Base-by-base conservation (phyloP, 2,329 filamentous ascomycete genomes). In the Lasiodiplodia citricola region DNA sequence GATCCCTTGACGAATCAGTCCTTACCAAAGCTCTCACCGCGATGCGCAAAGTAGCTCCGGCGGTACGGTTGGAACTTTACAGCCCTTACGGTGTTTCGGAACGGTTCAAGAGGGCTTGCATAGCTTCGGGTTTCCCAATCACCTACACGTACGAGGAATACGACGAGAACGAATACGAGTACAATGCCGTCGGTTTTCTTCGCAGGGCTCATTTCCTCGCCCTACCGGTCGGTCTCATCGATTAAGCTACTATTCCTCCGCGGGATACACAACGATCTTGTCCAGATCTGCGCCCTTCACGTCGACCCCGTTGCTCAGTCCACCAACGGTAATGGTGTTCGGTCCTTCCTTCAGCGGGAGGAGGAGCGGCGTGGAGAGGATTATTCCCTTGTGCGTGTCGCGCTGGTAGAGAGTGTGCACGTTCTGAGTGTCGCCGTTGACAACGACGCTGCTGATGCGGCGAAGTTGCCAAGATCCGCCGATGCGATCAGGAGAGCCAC, bases 271-370 rank as follows among this genome's bases (percentile, higher is more conserved):
- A 1, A 89, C 82, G 71, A 90, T 85, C 16, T 82, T 81, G 71
- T 90, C 87, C 25, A 90, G 73, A 72, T 90, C 87, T 0, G 86
- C 87, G 0, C 87, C 87, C 74, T 86, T 88, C 21, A 82, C 80
- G 67, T 87, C 85, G 57, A 86, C 80, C 0, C 87, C 87, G 67
- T 90, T 89, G 58, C 76, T 81, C 56, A 89, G 70, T 0, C 88
- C 87, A 0, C 87, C 87, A 28, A 90, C 81, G 1, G 84, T 86
- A 63, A 90, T 88, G 0, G 81, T 86, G 70, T 90, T 90, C 16
- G 78, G 80, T 2, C 87, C 87, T 73, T 87, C 82, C 38, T 85
- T 79, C 18, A 90, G 75, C 0, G 83, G 84, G 67, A 90, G 70
- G 68, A 85, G 78, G 37, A 90, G 77, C 4, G 88, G 86, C 0